Evolutionary conservation across 2,329 filamentous ascomycete genomes (phyloP).

Genomic region (Aspergillus hortae): DNA sequence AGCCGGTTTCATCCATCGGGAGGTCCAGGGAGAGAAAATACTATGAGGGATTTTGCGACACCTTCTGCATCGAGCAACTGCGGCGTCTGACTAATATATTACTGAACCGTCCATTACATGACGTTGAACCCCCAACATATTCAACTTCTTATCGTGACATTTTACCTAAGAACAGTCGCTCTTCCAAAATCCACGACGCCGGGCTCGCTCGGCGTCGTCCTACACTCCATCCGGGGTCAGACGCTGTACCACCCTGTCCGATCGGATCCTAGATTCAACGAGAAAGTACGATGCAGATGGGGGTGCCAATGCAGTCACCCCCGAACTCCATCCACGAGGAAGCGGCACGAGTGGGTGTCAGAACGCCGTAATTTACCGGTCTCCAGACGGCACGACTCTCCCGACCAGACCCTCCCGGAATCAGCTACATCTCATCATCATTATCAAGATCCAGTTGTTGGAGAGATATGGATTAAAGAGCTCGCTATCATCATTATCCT

Average conservation of each 20-base stretch:
- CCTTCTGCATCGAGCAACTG: neutral
- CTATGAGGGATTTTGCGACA: constrained; percentile 20
- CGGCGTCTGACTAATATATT: neutral
- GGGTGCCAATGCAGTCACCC: too few relatives aligned
- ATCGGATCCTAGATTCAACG: too few relatives aligned
- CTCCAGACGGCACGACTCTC: neutral
- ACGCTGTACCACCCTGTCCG: too few relatives aligned
- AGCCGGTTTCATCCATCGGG: constrained; percentile 7
- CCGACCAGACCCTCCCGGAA: neutral
- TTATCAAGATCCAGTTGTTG: neutral
- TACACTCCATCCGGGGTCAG: too few relatives aligned
- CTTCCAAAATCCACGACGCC: too few relatives aligned
- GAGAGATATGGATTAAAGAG: too few relatives aligned
- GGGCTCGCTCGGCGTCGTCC: too few relatives aligned
- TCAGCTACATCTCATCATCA: neutral
- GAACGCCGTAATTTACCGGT: neutral
- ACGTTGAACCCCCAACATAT: too few relatives aligned
- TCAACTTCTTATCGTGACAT: too few relatives aligned
- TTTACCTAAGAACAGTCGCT: too few relatives aligned
- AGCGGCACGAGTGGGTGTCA: neutral
- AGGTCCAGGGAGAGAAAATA: constrained; percentile 1
- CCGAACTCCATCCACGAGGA: neutral
- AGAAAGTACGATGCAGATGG: too few relatives aligned
- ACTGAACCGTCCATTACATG: too few relatives aligned
- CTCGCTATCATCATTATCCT: neutral